Base-by-base conservation (phyloP, 257 asterid genomes). In the Fraxinus pennsylvanica region DNA sequence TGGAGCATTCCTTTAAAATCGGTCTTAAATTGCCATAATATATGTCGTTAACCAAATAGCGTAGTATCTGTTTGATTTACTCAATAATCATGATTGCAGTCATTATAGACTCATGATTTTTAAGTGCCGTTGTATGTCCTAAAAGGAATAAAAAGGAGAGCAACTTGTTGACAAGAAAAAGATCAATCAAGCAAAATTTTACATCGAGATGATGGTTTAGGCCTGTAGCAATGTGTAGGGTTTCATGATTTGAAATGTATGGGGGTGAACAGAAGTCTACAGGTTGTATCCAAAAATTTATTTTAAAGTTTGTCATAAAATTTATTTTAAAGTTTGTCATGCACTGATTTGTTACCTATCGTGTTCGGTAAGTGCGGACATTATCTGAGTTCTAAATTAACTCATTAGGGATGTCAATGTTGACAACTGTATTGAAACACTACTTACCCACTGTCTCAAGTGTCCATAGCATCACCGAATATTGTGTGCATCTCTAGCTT, bases 401-500 rank as follows among this genome's bases (percentile, higher is more conserved):
- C 5, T 22, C 32, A 21, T 6, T 61, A 22, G 29, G 32, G n/a
- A 73, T 69, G 73, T 47, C 30, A 66, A 21, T 52, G 68, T 61
- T 22, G 68, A 61, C 68, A n/a, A 50, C 10, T 59, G 19, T 74
- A 78, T 43, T 61, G 15, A 69, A 35, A 33, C 52, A 80, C 61
- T 76, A 41, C 74, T 68, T 47, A 67, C n/a, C 68, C 45, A 41
- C 25, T 59, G 38, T 67, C 74, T 38, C 78, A 50, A 22, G 71
- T 25, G 29, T 61, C 71, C 74, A 78, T 84, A 61, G 66, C 71
- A 17, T 9, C 68, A 36, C 71, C 32, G 17, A 13, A 67, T 68
- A 41, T 15, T 75, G 50, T 69, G 77, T 54, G 39, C 68, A 61
- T 77, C 69, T 71, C 79, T 78, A 15, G 76, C 67, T 83, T 54